Base-by-base conservation (phyloP, 345 rosid species). In the Salix arbutifolia region DNA sequence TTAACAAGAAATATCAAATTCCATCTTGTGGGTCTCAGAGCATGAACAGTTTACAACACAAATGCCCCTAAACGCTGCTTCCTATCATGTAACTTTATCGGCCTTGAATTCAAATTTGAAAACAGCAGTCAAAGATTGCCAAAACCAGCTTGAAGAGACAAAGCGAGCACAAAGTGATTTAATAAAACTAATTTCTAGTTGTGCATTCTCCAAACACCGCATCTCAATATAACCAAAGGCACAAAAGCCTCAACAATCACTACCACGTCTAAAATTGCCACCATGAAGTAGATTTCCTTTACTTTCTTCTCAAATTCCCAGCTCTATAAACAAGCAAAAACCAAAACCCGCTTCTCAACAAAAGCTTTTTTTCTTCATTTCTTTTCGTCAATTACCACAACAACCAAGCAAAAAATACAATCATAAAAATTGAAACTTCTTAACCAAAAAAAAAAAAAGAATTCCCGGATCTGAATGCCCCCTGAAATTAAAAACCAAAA, bases 381-480 rank as follows among this genome's bases (percentile, higher is more conserved):
- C 19, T 17, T n/a, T 65, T 60, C 46, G 21, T 40, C n/a, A 17
- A 46, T 56, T 7, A 42, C 48, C 61, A 17, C 71, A 25, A 23
- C 58, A 38, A 52, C 69, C 10, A 62, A 64, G 37, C 58, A 74
- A 17, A 25, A 40, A 23, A 7, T 2, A 25, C 4, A 74, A 61
- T n/a, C 7, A 25, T 31, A 6, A 40, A 52, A n/a, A 30, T 18
- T 23, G 3, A 70, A 50, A 9, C 60, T 12, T 69, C 44, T 67
- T 58, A 74, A 53, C 72, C 23, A 48, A 48, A 28, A 56, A 25
- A 1, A 19, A 10, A 12, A 1, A 18, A 52, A 67, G 66, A 76
- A 17, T 52, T 53, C 72, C 33, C 46, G 58, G 61, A 77, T 56
- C 74, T 69, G 69, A 31, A 40, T 9, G 38, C 31, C 26, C 77